Percentiles rank a stretch among this genome's conserved stretches.
phyloP scores from a whole-genome alignment of 352 stramenopile genomes.

The Pseudoperonospora humuli region DNA sequence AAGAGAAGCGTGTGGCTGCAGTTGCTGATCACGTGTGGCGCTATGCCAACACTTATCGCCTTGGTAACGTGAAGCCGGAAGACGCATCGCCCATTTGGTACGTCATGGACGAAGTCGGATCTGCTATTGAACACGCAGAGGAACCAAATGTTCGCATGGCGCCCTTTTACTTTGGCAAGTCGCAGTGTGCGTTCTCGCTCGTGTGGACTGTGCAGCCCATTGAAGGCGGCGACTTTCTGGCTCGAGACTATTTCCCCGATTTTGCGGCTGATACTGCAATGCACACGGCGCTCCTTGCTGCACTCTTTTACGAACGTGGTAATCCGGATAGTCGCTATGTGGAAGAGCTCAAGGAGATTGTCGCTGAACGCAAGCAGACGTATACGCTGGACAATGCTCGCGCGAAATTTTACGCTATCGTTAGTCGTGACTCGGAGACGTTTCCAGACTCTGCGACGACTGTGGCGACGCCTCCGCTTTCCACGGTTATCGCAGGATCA shows the following conservation, averaged over 20 bases:
- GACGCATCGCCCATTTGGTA: constrained; percentile 44
- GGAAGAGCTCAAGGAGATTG: constrained; percentile 22
- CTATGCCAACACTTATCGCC: constrained; percentile 42
- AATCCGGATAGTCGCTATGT: constrained; percentile 22
- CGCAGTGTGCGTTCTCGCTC: constrained; percentile 42
- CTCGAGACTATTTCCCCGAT: constrained; percentile 38
- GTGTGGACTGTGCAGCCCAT: constrained; percentile 34
- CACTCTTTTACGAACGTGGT: constrained; percentile 33
- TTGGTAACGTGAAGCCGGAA: constrained; percentile 36
- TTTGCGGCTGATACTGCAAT: constrained; percentile 20
- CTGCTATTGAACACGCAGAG: constrained; percentile 38
- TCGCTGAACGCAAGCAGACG: constrained; percentile 19
- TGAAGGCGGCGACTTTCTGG: constrained; percentile 42
- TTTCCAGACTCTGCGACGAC: constrained; percentile 23
- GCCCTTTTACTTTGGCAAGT: constrained; percentile 36
- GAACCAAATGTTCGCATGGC: constrained; percentile 42
- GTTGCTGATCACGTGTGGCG: constrained; percentile 37
- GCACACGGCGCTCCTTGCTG: constrained; percentile 31
- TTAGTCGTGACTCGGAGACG: constrained; percentile 32
- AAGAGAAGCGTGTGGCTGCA: constrained; percentile 16
- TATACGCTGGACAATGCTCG: constrained; percentile 28
- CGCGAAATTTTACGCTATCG: constrained; percentile 33
- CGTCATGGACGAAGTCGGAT: constrained; percentile 53
- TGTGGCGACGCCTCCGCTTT: constrained; percentile 17
- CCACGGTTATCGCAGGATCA: constrained; percentile 11